Percentiles rank a stretch among this genome's conserved stretches.
These are phyloP conservation scores for Aspergillus sp. DNA, from an alignment of 2,329 filamentous ascomycete species.

Conservation along the genomic window DNA sequence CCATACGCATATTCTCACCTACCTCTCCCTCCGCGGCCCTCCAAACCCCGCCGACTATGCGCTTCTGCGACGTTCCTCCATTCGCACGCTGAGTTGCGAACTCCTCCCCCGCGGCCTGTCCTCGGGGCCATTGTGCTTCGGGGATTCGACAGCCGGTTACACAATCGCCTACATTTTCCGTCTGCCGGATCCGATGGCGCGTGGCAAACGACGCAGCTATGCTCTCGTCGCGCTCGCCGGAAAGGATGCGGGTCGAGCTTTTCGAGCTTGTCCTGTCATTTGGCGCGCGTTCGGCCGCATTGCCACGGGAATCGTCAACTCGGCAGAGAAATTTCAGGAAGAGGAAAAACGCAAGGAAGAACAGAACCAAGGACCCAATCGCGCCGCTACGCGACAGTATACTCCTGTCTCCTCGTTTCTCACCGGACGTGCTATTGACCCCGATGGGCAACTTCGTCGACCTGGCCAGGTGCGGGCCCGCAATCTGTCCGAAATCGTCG, in stretches of 20 bases:
- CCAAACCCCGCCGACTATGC: conserved; percentile 54
- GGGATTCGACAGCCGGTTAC: conserved; percentile 55
- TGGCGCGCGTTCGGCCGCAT: conserved; percentile 56
- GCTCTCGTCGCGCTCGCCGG: conserved; percentile 58
- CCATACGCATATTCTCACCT: conserved; percentile 58
- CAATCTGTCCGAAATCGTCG: conserved; percentile 58
- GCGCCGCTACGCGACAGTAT: conserved; percentile 42
- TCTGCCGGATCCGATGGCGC: conserved; percentile 57
- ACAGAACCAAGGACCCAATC: conserved; percentile 25
- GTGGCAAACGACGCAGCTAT: conserved; percentile 57
- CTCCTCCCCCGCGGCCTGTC: conserved; percentile 55
- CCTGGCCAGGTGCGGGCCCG: conserved; percentile 55
- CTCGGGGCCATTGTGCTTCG: conserved; percentile 59
- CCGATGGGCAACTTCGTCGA: conserved; percentile 54
- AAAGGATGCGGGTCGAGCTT: conserved; percentile 49
- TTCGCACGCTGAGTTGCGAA: conserved; percentile 59
- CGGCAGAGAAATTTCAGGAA: conserved; percentile 46
- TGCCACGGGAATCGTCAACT: conserved; percentile 51
- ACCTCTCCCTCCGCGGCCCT: conserved; percentile 58
- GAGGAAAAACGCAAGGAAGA: conserved; percentile 45
- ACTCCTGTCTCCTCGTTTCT: conserved; percentile 59
- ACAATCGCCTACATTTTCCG: conserved; percentile 61
- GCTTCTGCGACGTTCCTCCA: conserved; percentile 55
- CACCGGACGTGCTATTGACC: conserved; percentile 55
- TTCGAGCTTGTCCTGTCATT: conserved; percentile 48